Conservation (phyloP, 1,284 basidiomycete species). For the Tremellales sp. region DNA sequence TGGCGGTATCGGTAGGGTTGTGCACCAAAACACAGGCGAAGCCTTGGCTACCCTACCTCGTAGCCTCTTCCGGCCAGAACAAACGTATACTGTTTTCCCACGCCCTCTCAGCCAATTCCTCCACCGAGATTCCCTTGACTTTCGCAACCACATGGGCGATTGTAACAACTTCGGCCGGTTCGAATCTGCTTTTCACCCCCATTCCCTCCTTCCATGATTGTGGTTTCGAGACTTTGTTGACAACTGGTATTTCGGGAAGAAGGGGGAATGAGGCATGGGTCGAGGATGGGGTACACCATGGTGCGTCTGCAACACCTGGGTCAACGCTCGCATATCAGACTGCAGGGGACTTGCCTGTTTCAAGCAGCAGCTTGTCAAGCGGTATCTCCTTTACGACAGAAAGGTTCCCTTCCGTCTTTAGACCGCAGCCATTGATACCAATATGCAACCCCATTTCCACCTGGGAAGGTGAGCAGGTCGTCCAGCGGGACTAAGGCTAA, state of each 20-base stretch:
- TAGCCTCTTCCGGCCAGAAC: constrained; percentile 50
- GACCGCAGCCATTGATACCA: constrained; percentile 75
- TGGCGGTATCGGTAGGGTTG: too few relatives aligned
- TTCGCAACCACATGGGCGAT: constrained; percentile 73
- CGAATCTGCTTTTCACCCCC: constrained; percentile 77
- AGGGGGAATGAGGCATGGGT: constrained; percentile 68
- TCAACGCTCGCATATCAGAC: neutral
- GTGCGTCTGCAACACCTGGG: constrained; percentile 57
- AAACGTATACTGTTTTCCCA: constrained; percentile 66
- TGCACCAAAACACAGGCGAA: too few relatives aligned
- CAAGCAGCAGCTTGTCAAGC: constrained; percentile 66
- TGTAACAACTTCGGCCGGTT: constrained; percentile 59
- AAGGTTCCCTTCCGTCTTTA: constrained; percentile 75
- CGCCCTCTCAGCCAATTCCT: constrained; percentile 59
- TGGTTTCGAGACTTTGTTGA: constrained; percentile 55
- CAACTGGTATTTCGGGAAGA: constrained; percentile 50
- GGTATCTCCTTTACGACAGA: constrained; percentile 60
- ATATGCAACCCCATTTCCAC: constrained; percentile 69
- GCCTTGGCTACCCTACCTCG: too few relatives aligned
- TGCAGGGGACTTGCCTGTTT: constrained; percentile 59
- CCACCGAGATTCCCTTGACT: constrained; percentile 57
- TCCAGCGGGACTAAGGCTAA: neutral
- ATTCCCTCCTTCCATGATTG: constrained; percentile 63
- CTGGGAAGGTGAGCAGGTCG: constrained; percentile 43
- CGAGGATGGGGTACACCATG: constrained; percentile 76